phyloP scores from a whole-genome alignment of 495 filamentous ascomycete species.

The Alectoria sarmentosa region DNA sequence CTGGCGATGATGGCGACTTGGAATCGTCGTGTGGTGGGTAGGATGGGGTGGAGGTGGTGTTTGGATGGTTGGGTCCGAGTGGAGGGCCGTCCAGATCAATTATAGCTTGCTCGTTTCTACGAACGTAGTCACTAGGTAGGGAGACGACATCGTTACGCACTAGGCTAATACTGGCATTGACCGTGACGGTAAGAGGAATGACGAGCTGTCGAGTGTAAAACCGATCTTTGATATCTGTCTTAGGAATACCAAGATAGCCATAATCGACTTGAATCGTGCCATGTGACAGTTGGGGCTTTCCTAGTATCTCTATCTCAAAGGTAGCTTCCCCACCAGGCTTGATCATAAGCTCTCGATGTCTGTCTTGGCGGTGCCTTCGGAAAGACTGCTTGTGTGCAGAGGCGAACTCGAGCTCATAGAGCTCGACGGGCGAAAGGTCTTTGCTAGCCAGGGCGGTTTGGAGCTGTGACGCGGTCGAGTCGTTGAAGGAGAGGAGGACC shows the following conservation, averaged over 20 bases:
- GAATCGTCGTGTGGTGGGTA: slow-evolving; percentile 36
- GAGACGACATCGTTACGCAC: slow-evolving; percentile 72
- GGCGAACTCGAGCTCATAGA: slow-evolving; percentile 79
- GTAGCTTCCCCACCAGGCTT: slow-evolving; percentile 59
- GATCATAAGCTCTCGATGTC: slow-evolving; percentile 49
- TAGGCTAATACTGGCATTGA: slow-evolving; percentile 82
- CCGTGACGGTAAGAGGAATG: slow-evolving; percentile 77
- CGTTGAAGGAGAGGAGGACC: slow-evolving; percentile 77
- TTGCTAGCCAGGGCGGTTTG: slow-evolving; percentile 68
- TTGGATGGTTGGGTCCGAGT: slow-evolving; percentile 20
- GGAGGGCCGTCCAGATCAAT: not conserved
- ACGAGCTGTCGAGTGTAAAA: slow-evolving; percentile 83
- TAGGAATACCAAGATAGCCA: slow-evolving; percentile 57
- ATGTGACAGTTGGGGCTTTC: slow-evolving; percentile 77
- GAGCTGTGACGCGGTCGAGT: slow-evolving; percentile 72
- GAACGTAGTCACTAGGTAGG: slow-evolving; percentile 50
- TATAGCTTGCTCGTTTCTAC: slow-evolving; percentile 25
- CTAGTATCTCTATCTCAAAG: slow-evolving; percentile 78
- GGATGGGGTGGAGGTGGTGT: slow-evolving; percentile 36
- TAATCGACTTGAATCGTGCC: slow-evolving; percentile 81
- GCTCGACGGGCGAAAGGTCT: slow-evolving; percentile 65
- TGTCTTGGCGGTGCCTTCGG: slow-evolving; percentile 49
- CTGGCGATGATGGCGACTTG: slow-evolving; percentile 46
- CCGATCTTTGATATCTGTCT: slow-evolving; percentile 54
- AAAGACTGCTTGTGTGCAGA: slow-evolving; percentile 68